Conservation (phyloP, 257 asterid genomes). For the Nicotiana otophora region DNA sequence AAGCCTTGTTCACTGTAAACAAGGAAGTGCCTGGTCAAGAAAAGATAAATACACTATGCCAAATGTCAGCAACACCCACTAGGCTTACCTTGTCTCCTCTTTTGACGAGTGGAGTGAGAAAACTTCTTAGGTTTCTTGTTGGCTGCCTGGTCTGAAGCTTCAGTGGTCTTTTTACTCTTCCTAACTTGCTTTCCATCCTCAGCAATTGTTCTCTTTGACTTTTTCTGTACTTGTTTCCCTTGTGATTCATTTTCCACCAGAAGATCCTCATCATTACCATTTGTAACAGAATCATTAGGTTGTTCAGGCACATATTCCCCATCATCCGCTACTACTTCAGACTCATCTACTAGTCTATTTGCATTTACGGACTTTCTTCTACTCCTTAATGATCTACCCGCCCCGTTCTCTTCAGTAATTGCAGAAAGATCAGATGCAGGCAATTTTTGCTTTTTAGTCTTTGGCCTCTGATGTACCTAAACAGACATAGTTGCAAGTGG, state of each 20-base stretch:
- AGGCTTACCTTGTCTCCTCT: constrained; percentile 55
- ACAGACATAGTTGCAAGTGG: constrained; percentile 3
- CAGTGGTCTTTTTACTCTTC: constrained; percentile 53
- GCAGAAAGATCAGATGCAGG: constrained; percentile 30
- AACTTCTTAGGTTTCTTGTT: constrained; percentile 60
- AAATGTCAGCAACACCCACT: not conserved
- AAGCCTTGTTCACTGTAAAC: constrained; percentile 58
- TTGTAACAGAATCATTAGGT: constrained; percentile 26
- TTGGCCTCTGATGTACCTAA: constrained; percentile 60
- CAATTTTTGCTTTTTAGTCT: constrained; percentile 21
- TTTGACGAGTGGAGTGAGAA: constrained; percentile 56
- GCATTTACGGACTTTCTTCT: constrained; percentile 25
- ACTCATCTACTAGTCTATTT: constrained; percentile 33
- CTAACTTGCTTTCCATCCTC: constrained; percentile 47
- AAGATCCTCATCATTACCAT: constrained; percentile 34
- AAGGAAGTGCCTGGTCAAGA: constrained; percentile 4
- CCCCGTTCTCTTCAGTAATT: constrained; percentile 30
- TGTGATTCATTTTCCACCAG: constrained; percentile 39
- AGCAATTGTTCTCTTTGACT: constrained; percentile 35
- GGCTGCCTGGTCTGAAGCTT: constrained; percentile 36
- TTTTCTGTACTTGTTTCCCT: constrained; percentile 31
- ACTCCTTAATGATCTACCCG: constrained; percentile 43
- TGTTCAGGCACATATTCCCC: constrained; percentile 32
- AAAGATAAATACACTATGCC: not conserved
- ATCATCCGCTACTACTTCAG: constrained; percentile 33